Evolutionary conservation across 1,284 basidiomycete species (phyloP).

Genomic region (Fomitopsis schrenkii): DNA sequence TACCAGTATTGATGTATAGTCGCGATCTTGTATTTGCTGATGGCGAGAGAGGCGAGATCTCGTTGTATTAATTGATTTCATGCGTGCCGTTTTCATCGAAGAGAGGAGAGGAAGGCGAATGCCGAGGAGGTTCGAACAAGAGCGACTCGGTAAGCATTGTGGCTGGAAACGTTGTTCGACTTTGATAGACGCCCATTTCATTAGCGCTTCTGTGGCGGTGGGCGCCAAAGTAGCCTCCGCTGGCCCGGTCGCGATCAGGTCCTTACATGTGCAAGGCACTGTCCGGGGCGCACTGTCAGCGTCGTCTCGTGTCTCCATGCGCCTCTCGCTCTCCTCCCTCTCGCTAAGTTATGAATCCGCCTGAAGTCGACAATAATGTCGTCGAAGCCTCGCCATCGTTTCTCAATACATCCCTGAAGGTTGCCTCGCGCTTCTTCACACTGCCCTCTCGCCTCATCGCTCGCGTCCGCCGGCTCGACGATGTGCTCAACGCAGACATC

Average conservation of each 20-base stretch:
- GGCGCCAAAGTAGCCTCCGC: no score
- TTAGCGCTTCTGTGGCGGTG: no score
- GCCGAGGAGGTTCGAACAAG: no score
- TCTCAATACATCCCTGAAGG: constrained; percentile 21
- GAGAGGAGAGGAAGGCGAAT: no score
- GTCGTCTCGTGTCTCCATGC: not conserved
- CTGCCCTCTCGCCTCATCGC: constrained; percentile 40
- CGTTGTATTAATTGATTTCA: not conserved
- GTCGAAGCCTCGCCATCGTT: constrained; percentile 1
- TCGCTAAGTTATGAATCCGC: not conserved
- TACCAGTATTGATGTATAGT: not conserved
- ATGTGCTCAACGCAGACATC: constrained; percentile 12
- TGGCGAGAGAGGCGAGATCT: no score
- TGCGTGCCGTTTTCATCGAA: not conserved
- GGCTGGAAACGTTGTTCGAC: no score
- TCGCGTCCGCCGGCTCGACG: constrained; percentile 35
- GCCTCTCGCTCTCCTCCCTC: not conserved
- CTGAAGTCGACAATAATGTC: not conserved
- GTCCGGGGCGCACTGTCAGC: not conserved
- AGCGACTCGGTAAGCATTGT: no score
- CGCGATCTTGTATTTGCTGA: not conserved
- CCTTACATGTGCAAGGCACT: no score
- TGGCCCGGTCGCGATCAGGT: no score
- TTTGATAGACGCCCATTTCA: no score
- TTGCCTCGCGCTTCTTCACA: constrained; percentile 36